Base-by-base conservation (phyloP, 2,329 filamentous ascomycete species). In the Colletotrichum filicis region DNA sequence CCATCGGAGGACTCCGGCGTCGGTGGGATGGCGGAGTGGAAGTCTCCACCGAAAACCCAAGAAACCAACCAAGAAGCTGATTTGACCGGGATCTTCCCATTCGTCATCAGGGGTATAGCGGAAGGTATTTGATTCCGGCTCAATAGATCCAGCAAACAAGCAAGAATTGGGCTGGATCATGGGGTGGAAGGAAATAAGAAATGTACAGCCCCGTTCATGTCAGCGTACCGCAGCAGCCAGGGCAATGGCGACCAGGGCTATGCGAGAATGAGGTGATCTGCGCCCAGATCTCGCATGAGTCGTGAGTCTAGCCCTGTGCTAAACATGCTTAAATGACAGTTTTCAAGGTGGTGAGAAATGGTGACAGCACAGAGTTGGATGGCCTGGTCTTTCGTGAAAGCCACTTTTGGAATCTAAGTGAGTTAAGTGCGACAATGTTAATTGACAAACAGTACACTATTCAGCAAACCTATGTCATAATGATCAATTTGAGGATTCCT, bases 1-100 rank as follows among this genome's bases (percentile, higher is more conserved):
- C 30, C 30, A 53, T 37, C 62, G 68, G 68, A 35, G 62, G 9
- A 66, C 42, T 71, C 56, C 56, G 56, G 46, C 11, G 59, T 61
- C 60, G 28, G 56, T 53, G 69, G 58, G 12, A n/a, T 8, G 22
- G 16, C 32, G 37, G 60, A 66, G 24, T 19, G 14, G 24, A 35
- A 49, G 35, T 16, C 16, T 24, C n/a, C 49, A 2, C 30, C 1
- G 55, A n/a, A 49, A 24, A 19, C 14, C 35, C 32, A 9, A 35
- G 28, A 26, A 46, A 58, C 8, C 14, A 53, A 11, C 56, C 19
- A 49, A 19, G 7, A 37, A 42, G 28, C 9, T 14, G 8, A 30
- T 19, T 11, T 46, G 22, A 35, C 12, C 46, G 30, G 56, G 67
- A 26, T 30, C 30, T 24, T 9, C 19, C 6, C 49, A 26, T 46